Evolutionary conservation across 2,329 filamentous ascomycete species (phyloP).

Genomic region (Fonsecaea pugnacius): DNA sequence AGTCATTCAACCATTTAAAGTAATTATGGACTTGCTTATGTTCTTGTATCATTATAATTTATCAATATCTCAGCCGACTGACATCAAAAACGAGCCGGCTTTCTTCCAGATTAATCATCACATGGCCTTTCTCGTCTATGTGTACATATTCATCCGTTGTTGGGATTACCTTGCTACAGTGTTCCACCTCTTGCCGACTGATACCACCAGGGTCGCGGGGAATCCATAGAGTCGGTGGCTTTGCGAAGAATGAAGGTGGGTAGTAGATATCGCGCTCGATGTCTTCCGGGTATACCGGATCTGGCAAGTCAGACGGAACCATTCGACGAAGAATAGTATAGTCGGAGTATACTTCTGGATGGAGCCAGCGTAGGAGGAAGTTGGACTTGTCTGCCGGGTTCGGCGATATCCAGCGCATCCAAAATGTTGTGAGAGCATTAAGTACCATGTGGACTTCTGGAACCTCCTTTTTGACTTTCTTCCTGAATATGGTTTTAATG

Average conservation of each 20-base stretch:
- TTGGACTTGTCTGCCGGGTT: constrained; percentile 27
- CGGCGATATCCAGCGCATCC: constrained; percentile 30
- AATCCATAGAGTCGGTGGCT: constrained; percentile 75
- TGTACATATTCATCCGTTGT: constrained; percentile 31
- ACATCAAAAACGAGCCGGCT: constrained; percentile 27
- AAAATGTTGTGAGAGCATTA: constrained; percentile 17
- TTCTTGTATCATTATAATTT: not conserved
- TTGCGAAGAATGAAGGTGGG: constrained; percentile 68
- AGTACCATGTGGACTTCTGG: constrained; percentile 22
- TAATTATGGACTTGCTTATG: not conserved
- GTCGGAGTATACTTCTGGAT: constrained; percentile 32
- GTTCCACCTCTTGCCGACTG: constrained; percentile 76
- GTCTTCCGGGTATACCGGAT: constrained; percentile 64
- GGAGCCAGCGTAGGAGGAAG: constrained; percentile 47
- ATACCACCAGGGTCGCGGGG: constrained; percentile 75
- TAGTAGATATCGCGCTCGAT: constrained; percentile 70
- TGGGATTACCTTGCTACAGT: constrained; percentile 43
- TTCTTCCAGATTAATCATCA: constrained; percentile 29
- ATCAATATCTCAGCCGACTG: constrained; percentile 27
- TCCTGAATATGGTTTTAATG: constrained; percentile 19
- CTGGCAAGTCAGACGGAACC: constrained; percentile 32
- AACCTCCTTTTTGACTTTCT: constrained; percentile 25
- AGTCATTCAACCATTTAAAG: not conserved
- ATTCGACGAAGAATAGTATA: constrained; percentile 29
- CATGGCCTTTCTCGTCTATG: constrained; percentile 26